phyloP scores from a whole-genome alignment of 2,329 filamentous ascomycete species.

The Harringtonia aguacate region DNA sequence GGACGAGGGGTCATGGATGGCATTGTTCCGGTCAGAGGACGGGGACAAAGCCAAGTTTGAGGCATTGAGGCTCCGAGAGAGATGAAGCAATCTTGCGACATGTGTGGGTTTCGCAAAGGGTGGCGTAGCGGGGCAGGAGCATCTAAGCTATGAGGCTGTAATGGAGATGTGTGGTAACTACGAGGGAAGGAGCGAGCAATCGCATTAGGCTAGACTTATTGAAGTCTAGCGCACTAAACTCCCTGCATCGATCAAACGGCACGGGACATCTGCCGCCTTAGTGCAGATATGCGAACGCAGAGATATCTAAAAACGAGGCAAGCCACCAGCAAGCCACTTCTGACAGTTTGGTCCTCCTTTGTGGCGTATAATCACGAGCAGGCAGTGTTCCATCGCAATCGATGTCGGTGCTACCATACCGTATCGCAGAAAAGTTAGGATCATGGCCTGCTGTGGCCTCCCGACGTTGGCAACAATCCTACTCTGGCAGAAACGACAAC shows the following conservation, averaged over 20 bases:
- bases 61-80: slow-evolving; percentile 19
- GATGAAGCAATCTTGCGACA: slow-evolving; percentile 25
- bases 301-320: no score
- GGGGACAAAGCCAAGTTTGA: slow-evolving; percentile 7
- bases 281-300: no score
- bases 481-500: no score
- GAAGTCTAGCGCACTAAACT: neutral
- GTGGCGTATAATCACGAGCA: no score
- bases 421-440: no score
- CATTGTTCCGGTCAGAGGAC: slow-evolving; percentile 16
- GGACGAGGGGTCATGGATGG: slow-evolving; percentile 14
- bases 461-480: no score
- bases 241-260: slow-evolving; percentile 2
- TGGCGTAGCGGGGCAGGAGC: slow-evolving; percentile 5
- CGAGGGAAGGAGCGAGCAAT: neutral
- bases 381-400: no score
- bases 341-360: no score
- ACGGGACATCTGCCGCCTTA: neutral
- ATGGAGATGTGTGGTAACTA: neutral
- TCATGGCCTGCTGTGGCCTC: no score
- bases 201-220: neutral
- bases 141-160: neutral
- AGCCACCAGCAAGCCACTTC: neutral
- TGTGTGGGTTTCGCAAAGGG: slow-evolving; percentile 19
- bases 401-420: no score